Evolutionary conservation across 768 basidiomycete species (phyloP).

Genomic region (Tephrocybe rancida): DNA sequence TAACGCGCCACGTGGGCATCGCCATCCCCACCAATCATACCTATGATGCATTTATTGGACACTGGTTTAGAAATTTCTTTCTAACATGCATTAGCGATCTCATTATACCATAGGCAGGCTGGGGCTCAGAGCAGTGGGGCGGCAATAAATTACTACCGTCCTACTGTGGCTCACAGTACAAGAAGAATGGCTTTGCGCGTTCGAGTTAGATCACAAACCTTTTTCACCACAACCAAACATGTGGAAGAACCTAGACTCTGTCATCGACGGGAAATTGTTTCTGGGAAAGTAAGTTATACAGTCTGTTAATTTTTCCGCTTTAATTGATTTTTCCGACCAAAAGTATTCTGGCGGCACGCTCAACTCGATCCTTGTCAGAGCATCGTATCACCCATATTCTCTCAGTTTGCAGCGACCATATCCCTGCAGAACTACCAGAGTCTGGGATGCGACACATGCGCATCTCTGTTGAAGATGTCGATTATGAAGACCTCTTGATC

Average conservation of each 20-base stretch:
- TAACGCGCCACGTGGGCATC: conserved; percentile 25
- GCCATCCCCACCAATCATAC: conserved; percentile 21
- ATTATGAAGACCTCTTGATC: conserved; percentile 69
- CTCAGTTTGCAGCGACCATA: conserved; percentile 73
- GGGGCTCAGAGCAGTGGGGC: conserved; percentile 11
- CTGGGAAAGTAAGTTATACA: conserved; percentile 68
- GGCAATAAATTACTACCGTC: conserved; percentile 24
- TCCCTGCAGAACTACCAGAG: conserved; percentile 69
- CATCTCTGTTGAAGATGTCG: conserved; percentile 69
- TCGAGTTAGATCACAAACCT: background rate
- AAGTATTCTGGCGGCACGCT: conserved; percentile 71
- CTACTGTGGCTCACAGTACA: conserved; percentile 15
- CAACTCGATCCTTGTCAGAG: conserved; percentile 71
- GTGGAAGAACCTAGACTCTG: conserved; percentile 71
- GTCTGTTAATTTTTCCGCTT: conserved; percentile 19
- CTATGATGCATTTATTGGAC: conserved; percentile 25
- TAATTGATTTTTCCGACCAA: background rate
- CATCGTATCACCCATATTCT: conserved; percentile 79
- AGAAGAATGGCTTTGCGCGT: background rate
- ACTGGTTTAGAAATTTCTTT: conserved; percentile 28
- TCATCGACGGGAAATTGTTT: conserved; percentile 67
- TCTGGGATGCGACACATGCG: conserved; percentile 72
- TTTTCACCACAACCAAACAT: conserved; percentile 27
- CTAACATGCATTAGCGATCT: conserved; percentile 18
- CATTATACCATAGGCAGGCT: conserved; percentile 22